Evolutionary conservation across 495 filamentous ascomycete species (phyloP), one percentile per base, ranked within the genome.

Genomic region (Parachaetomium inaequale): DNA sequence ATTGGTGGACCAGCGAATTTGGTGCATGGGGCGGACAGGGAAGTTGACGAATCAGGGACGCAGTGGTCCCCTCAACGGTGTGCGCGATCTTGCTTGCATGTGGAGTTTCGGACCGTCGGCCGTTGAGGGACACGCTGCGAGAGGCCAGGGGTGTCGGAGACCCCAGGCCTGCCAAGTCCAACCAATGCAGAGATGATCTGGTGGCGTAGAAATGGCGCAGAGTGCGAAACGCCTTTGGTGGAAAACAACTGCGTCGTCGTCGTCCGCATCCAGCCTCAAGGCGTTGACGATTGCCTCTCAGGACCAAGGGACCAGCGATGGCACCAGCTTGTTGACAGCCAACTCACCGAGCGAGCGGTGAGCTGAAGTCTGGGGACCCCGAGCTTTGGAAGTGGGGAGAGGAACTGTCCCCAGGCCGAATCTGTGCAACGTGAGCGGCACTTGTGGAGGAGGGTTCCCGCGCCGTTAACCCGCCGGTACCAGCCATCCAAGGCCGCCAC

Each of bases 101-200:
- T 73, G 73, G 73, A 75, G 71, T 75, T 65, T 72, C 73, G 73
- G 73, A 64, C 73, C 73, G 73, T 36, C 68, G 60, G 65, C 73
- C 73, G 73, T 69, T 57, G 54, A 53, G 59, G 63, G 58, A 61
- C 46, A 52, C 59, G 61, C 63, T 53, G 57, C 38, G 52, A 40
- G 54, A n/a, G 65, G 57, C 68, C 64, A 56, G 68, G n/a, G 66
- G 66, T 66, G 49, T 59, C 64, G 59, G 59, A 54, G 51, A 45
- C 61, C 68, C 50, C 50, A 55, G 57, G 29, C 36, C 21, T 32
- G 58, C 58, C 58, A 61, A 54, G 57, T n/a, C n/a, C n/a, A n/a
- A n/a, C n/a, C n/a, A n/a, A 23, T 53, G 32, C 43, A 28, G 31
- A 62, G 59, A 56, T 52, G 69, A 72, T 68, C 68, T 72, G 63